Conservation (phyloP, 257 asterid species). For the Nemophila menziesii region DNA sequence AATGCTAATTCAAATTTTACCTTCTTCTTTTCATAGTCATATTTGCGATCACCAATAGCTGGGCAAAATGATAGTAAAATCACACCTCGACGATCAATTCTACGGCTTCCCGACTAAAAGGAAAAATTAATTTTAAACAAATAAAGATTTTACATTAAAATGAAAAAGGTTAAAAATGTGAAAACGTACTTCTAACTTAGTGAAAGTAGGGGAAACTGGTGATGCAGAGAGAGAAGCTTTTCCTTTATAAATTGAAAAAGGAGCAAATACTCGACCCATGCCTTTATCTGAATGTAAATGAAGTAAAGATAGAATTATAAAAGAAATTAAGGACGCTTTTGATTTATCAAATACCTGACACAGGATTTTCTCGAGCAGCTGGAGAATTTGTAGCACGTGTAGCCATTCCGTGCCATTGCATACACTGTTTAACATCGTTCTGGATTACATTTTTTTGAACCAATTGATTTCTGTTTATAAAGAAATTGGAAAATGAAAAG, state of each 20-base stretch:
- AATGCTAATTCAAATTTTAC: slow-evolving; percentile 19
- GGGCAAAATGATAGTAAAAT: slow-evolving; percentile 74
- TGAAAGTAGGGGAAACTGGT: slow-evolving; percentile 55
- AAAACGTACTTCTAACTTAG: slow-evolving; percentile 44
- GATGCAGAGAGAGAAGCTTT: slow-evolving; percentile 74
- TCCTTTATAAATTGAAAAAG: slow-evolving; percentile 76
- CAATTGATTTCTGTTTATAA: slow-evolving; percentile 5
- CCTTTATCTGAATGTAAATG: slow-evolving; percentile 12
- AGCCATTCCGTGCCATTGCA: slow-evolving; percentile 6
- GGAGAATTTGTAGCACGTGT: slow-evolving; percentile 21
- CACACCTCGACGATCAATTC: slow-evolving; percentile 58
- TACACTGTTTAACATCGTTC: slow-evolving; percentile 9
- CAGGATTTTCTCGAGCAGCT: slow-evolving; percentile 20
- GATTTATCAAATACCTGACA: slow-evolving; percentile 27
- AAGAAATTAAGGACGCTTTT: not conserved
- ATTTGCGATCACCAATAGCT: slow-evolving; percentile 80
- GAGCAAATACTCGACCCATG: slow-evolving; percentile 43
- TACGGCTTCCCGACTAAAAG: slow-evolving; percentile 53
- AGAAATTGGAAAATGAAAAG: not conserved
- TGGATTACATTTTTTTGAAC: slow-evolving; percentile 4
- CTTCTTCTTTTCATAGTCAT: slow-evolving; percentile 84
- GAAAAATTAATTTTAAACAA: not conserved
- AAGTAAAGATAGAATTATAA: not conserved
- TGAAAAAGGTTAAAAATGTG: not conserved
- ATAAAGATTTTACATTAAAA: not conserved